These are phyloP conservation scores for Cryptococcus jaspeensis DNA, from an alignment of 1,284 basidiomycete species.

Conservation along the genomic window DNA sequence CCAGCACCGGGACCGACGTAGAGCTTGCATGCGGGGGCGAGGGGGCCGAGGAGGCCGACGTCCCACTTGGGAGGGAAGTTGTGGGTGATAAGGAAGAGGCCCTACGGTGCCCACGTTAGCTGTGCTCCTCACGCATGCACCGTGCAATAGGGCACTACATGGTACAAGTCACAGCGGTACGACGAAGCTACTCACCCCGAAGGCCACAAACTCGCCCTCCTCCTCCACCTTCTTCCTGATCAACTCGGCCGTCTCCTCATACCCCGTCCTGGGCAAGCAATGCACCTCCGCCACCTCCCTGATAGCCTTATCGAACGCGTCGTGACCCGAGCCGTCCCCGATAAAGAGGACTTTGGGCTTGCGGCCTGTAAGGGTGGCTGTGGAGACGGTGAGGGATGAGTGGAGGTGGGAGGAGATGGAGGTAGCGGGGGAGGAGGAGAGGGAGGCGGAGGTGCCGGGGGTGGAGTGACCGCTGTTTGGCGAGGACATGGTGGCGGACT, in stretches of 20 bases:
- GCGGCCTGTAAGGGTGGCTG: not conserved
- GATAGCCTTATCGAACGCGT: constrained; percentile 11
- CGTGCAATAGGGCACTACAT: not conserved
- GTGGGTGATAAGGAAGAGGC: constrained; percentile 19
- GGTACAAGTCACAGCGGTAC: not conserved
- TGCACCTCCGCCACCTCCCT: constrained; percentile 18
- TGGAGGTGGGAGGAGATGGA: not conserved
- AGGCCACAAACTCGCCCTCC: constrained; percentile 25
- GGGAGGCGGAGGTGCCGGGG: not conserved
- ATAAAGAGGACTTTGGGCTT: constrained; percentile 18
- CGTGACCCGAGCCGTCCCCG: constrained; percentile 11
- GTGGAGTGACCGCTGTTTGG: not conserved
- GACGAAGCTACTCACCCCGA: constrained; percentile 21
- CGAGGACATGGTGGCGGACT: no score
- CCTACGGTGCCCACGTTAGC: constrained; percentile 6
- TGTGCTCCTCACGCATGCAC: not conserved
- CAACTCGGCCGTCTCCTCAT: constrained; percentile 12
- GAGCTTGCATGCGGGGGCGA: constrained; percentile 23
- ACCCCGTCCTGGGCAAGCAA: constrained; percentile 11
- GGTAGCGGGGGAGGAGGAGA: constrained; percentile 1
- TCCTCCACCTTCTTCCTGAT: constrained; percentile 16
- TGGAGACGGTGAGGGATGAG: not conserved
- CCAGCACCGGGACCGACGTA: constrained; percentile 30
- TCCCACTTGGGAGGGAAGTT: constrained; percentile 24
- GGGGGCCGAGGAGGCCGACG: constrained; percentile 17